These are phyloP conservation scores for Ilyonectria robusta DNA, from an alignment of 2,329 filamentous ascomycete genomes.

Conservation along the genomic window DNA sequence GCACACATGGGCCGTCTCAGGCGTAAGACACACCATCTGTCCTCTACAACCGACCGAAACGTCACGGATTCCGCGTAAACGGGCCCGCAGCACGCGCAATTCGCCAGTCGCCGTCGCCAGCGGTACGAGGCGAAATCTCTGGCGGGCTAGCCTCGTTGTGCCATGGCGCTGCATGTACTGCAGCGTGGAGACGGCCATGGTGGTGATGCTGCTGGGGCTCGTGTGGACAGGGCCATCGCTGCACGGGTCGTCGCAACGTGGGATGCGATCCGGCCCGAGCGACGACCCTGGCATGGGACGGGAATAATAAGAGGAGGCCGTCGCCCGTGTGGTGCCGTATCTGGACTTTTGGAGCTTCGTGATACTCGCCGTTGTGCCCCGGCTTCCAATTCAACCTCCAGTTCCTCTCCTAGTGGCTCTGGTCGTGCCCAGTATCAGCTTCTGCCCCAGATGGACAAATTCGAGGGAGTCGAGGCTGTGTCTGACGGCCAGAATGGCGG, in stretches of 20 bases:
- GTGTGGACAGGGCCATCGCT: slow-evolving; percentile 1
- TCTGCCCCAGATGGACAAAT: slow-evolving; percentile 36
- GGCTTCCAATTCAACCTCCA: not conserved
- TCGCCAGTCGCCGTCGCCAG: not conserved
- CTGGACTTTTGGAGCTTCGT: slow-evolving; percentile 10
- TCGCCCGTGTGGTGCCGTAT: not conserved
- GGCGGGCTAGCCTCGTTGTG: slow-evolving; percentile 3
- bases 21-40: slow-evolving; percentile 8
- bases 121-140: not conserved
- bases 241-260: slow-evolving; percentile 31
- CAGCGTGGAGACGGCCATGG: not conserved
- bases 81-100: slow-evolving; percentile 8
- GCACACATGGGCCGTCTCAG: slow-evolving; percentile 6
- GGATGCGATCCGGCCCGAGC: slow-evolving; percentile 12
- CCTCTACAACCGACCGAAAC: slow-evolving; percentile 25
- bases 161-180: not conserved
- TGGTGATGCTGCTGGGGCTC: not conserved
- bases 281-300: slow-evolving; percentile 10
- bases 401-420: not conserved
- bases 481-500: slow-evolving; percentile 19
- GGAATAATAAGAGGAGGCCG: slow-evolving; percentile 26
- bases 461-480: slow-evolving; percentile 28
- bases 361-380: slow-evolving; percentile 4
- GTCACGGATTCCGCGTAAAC: slow-evolving; percentile 7
- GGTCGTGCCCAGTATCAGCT: slow-evolving; percentile 14